Percentiles rank a stretch among this genome's conserved stretches.
These are phyloP conservation scores for Alternaria gaisen DNA, from an alignment of 2,329 filamentous ascomycete genomes.

Conservation along the genomic window DNA sequence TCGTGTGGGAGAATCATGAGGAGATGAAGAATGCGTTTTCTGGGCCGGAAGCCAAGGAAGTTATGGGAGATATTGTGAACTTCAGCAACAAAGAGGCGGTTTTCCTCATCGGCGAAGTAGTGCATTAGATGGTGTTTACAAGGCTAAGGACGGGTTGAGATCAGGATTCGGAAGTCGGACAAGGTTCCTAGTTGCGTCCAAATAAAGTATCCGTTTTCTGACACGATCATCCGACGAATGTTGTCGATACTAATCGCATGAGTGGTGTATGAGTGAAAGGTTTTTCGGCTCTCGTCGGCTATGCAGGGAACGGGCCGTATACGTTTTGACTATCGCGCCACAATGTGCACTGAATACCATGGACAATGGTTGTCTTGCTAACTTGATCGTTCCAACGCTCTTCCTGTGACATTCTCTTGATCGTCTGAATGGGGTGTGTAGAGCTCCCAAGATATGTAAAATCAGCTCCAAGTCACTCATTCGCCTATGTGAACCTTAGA, in stretches of 20 bases:
- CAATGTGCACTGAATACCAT: too few species aligned
- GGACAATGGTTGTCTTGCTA: neutral
- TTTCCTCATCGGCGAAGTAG: too few species aligned
- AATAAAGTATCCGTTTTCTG: neutral
- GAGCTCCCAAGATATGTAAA: accelerated
- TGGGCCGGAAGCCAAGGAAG: too few species aligned
- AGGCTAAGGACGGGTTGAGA: too few species aligned
- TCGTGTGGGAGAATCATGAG: too few species aligned
- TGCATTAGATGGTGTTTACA: too few species aligned
- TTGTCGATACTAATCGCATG: neutral
- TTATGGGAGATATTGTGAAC: too few species aligned
- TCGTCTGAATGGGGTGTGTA: accelerated
- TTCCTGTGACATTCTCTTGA: neutral
- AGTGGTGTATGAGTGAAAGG: neutral
- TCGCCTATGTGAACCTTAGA: too few species aligned
- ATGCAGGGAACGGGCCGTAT: neutral
- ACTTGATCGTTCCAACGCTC: neutral
- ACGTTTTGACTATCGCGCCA: neutral
- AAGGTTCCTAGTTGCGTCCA: neutral
- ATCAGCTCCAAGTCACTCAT: neutral
- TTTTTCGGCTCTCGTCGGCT: neutral
- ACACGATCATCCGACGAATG: neutral
- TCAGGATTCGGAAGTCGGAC: neutral
- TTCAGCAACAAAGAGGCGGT: too few species aligned
- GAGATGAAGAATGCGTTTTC: too few species aligned